Percentiles rank a stretch among this genome's conserved stretches.
These are phyloP conservation scores for Millerozyma miso DNA, from an alignment of 805 yeast genomes.

Conservation along the genomic window DNA sequence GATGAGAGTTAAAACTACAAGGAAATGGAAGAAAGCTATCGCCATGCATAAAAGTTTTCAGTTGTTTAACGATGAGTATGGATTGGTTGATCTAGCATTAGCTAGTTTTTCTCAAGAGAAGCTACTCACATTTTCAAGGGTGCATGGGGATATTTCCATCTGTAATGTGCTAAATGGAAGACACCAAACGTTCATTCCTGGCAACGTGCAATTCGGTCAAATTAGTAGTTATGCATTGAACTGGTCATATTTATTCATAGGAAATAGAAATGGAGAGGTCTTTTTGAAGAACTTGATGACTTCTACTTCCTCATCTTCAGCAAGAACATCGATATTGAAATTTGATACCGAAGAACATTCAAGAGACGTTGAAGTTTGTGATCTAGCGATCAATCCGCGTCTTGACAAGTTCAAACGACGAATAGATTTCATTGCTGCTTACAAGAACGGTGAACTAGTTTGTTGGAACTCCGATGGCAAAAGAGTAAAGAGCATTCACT, in stretches of 20 bases:
- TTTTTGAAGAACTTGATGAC: conserved; percentile 30
- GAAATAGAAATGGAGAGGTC: conserved; percentile 25
- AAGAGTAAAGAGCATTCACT: conserved; percentile 6
- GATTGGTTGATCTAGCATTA: conserved; percentile 17
- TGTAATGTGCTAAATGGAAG: conserved; percentile 32
- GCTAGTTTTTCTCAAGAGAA: conserved; percentile 24
- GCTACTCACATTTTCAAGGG: conserved; percentile 24
- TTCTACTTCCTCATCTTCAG: conserved; percentile 25
- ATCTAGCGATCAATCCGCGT: conserved; percentile 15
- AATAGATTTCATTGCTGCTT: conserved; percentile 24
- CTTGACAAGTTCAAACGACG: conserved; percentile 21
- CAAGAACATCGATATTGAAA: conserved; percentile 16
- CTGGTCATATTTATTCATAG: conserved; percentile 31
- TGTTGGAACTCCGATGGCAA: conserved; percentile 25
- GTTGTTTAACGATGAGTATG: conserved; percentile 25
- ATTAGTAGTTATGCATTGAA: conserved; percentile 20
- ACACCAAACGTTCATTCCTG: conserved; percentile 37
- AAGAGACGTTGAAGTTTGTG: conserved; percentile 11
- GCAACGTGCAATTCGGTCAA: conserved; percentile 14
- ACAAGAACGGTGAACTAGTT: conserved; percentile 18
- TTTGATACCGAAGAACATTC: conserved; percentile 9
- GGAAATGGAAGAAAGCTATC: conserved; percentile 38
- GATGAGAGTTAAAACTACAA: conserved; percentile 28
- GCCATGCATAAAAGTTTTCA: conserved; percentile 24
- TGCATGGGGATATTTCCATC: conserved; percentile 25